Percentiles rank a stretch among this genome's conserved stretches.
These are phyloP conservation scores for Elaeis guineensis DNA, from an alignment of 176 grass and related monocot species.

Conservation along the genomic window DNA sequence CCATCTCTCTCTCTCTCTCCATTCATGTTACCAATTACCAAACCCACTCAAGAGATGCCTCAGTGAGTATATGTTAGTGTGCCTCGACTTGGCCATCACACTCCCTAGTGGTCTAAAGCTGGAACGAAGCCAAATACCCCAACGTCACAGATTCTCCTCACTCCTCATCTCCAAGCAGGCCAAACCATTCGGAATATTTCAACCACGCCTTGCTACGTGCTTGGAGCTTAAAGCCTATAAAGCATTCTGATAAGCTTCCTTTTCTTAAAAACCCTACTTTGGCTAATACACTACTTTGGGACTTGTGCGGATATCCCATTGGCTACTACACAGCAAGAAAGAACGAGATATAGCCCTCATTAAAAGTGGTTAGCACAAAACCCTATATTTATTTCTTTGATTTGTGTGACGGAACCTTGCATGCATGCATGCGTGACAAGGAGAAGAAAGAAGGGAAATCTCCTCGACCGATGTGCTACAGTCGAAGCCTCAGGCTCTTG, in stretches of 20 bases:
- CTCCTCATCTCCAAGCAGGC: neutral
- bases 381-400: neutral
- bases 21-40: too few species aligned
- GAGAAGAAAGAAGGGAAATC: neutral
- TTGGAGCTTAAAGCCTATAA: neutral
- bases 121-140: neutral
- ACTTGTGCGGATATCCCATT: neutral
- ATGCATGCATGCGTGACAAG: neutral
- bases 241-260: neutral
- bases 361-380: neutral
- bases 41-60: too few species aligned
- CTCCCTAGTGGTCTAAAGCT: neutral
- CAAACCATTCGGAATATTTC: neutral
- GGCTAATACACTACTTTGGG: conserved; percentile 7
- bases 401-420: neutral
- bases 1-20: too few species aligned
- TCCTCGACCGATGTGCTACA: neutral
- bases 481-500: neutral
- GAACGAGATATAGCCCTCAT: neutral
- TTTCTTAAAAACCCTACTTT: neutral
- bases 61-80: neutral
- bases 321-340: neutral
- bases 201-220: neutral
- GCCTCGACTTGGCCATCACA: neutral
- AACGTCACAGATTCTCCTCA: neutral